Base-by-base conservation (phyloP, 1,284 basidiomycete species). In the Ustilago curta region DNA sequence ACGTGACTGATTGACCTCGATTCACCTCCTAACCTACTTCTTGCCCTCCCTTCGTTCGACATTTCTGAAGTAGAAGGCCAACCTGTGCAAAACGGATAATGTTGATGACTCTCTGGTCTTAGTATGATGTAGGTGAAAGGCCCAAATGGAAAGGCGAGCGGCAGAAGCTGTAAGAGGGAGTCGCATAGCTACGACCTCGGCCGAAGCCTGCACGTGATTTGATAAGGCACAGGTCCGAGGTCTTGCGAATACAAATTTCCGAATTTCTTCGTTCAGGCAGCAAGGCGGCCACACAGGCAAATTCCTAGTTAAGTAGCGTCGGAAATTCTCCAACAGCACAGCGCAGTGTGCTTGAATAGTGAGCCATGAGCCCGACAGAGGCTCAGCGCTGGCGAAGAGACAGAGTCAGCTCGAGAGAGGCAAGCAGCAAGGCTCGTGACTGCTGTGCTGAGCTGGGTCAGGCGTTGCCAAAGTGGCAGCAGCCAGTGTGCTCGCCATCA, bases 401-500 rank as follows among this genome's bases (percentile, higher is more conserved):
- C 11, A 3, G n/a, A 8, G 14, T 23, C 45, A 55, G 29, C 25
- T 48, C n/a, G n/a, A n/a, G 35, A 19, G 7, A 19, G 40, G 5
- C 12, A 42, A n/a, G 25, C n/a, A 44, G 43, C 29, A 42, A 42
- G 18, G 16, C 40, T 5, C n/a, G 23, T 45, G 21, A 18, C 44
- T 45, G 29, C 42, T 40, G 55, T 21, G 42, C 29, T 31, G 52
- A 43, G 45, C 39, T 44, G 12, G 23, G 42, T 18, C 25, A 40
- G 14, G 18, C 14, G 27, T 23, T 16, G 27, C 16, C 27, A 47
- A 8, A 39, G 59, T 14, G 19, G 5, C 37, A n/a, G 31, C 18
- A 31, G n/a, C 31, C 8, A 25, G 61, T 49, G 70, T 49, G 70
- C 70, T 73, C 65, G 64, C 64, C 60, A 73, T 73, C 70, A 73